Evolutionary conservation across 129 eudicot species (phyloP), one percentile per base, ranked within the genome.

Genomic region (Artemisia annua): DNA sequence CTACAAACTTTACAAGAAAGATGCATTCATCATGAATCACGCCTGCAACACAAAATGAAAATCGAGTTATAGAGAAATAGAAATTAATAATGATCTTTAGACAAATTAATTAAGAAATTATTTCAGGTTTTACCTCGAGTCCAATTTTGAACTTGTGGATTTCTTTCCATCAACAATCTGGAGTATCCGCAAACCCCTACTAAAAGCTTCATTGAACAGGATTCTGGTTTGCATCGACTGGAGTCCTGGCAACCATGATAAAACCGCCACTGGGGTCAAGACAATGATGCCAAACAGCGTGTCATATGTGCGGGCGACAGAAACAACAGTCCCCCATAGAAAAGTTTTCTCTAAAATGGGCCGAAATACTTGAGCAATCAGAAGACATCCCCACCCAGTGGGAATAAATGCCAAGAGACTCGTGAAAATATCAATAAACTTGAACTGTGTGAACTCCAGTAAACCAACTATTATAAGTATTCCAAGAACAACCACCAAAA

Each of bases 181-280:
- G 79, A 78, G 87, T 46, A 93, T 93, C 76, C 85, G 84, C 72
- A 93, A 61, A 57, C 98, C 98, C 73, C 98, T 75, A 68, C 95
- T 87, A 71, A 93, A 93, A n/a, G 98, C 97, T 39, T 93, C 92
- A 75, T 93, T 93, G 65, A 93, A 93, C 64, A 93, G 73, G 75
- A 93, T 93, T 82, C 98, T 93, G n/a, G 98, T 93, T 84, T 93
- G 98, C 98, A 93, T 93, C 1, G 94, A 84, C 83, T 93, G 98
- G 75, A 90, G 84, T 12, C 98, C 98, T 1, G 98, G 97, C 82
- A 89, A 51, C 98, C 98, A 93, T 20, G 98, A 87, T 11, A 93
- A 78, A 20, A 86, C 62, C 1, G 98, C 98, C 30, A 93, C 92
- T 17, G 95, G 95, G 22, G 75, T 78, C 98, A 89, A 75, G 28